Evolutionary conservation across 257 asterid species (phyloP), one percentile per base, ranked within the genome.

Genomic region (Anisodus acutangulus): DNA sequence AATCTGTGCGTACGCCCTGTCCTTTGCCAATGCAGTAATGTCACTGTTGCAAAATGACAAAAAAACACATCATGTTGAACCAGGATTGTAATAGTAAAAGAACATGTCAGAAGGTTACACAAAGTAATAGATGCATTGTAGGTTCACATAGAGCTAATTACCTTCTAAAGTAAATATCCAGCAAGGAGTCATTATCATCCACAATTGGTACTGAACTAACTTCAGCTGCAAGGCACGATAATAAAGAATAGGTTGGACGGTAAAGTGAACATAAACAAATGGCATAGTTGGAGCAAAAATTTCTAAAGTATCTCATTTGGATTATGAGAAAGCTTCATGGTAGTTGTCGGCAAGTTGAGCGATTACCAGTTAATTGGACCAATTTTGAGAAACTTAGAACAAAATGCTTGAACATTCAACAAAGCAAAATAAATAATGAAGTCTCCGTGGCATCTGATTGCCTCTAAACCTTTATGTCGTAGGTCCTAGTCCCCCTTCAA

Each of bases 141-240:
- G 64, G 26, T 51, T 76, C 58, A 53, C 63, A 53, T 78, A 7
- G 81, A 78, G 31, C 63, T 26, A 84, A 57, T 55, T 88, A 91
- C 97, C 97, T 93, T 84, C 97, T 91, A 84, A 90, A 90, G 86
- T 93, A 93, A 35, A 93, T 86, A 87, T 93, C 97, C 89, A 90
- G 91, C 90, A 93, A 86, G 53, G 97, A 91, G 74, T 93, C 95
- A 83, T 89, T 90, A 70, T 91, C 97, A 85, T 93, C 97, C 88
- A 93, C 97, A 70, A 93, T 90, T 35, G 97, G 97, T 85, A 93
- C 86, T 79, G 97, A 89, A 87, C 97, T 91, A 82, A 93, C 95
- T 82, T 89, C 94, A 83, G 94, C 97, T 93, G 91, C 84, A 76
- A 55, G n/a, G 83, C 53, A 81, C 63, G 78, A 64, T 54, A 67